These are phyloP conservation scores for Candida glucosophila DNA, from an alignment of 1,139 yeast genomes.

Conservation along the genomic window DNA sequence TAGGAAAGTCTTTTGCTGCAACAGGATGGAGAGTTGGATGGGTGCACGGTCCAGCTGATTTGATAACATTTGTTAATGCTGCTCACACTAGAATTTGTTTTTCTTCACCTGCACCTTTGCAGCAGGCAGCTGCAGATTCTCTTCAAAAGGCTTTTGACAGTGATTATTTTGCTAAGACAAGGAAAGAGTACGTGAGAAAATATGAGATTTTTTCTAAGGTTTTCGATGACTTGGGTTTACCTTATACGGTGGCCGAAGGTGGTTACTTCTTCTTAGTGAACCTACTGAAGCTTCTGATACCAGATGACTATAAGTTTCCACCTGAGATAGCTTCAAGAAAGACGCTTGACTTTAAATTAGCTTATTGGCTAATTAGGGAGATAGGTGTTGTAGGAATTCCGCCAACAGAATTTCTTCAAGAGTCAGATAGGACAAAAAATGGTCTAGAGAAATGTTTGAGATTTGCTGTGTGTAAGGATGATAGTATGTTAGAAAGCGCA, in stretches of 20 bases:
- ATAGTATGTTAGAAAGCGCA: conserved; percentile 69
- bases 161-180: conserved; percentile 62
- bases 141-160: conserved; percentile 51
- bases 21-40: conserved; percentile 99
- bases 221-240: conserved; percentile 79
- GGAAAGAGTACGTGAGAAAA: conserved; percentile 59
- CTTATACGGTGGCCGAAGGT: conserved; percentile 87
- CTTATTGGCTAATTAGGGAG: conserved; percentile 89
- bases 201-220: conserved; percentile 63
- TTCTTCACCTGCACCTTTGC: conserved; percentile 86
- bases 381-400: conserved; percentile 95
- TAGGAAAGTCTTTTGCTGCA: conserved; percentile 95
- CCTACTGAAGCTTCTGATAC: conserved; percentile 72
- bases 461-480: conserved; percentile 95
- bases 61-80: conserved; percentile 71
- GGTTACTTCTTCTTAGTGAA: conserved; percentile 89
- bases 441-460: conserved; percentile 80
- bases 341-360: conserved; percentile 79
- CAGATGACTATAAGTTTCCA: conserved; percentile 65
- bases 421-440: conserved; percentile 50
- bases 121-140: conserved; percentile 83
- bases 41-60: conserved; percentile 80
- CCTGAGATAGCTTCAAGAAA: conserved; percentile 50
- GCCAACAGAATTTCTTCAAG: conserved; percentile 81
- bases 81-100: conserved; percentile 94